Evolutionary conservation across 345 rosid species (phyloP), one percentile per base, ranked within the genome.

Genomic region (Brassica incana): DNA sequence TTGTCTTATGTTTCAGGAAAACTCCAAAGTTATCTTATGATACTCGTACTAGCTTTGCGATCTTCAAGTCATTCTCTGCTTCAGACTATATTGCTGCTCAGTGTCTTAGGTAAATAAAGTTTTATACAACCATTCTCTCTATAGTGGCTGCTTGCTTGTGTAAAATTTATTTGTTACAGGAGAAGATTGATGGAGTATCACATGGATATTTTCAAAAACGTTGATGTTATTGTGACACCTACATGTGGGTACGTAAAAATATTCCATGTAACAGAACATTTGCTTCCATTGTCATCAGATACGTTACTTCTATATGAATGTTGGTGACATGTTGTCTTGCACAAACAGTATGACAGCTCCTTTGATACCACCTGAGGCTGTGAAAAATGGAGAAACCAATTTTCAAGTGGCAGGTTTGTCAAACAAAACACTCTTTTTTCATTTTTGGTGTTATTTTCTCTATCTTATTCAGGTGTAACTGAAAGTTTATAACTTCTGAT

Each of bases 271-370:
- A 58, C 20, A 4, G 15, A 73, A 62, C 70, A 66, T 48, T 3
- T 75, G 27, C 54, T 77, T 50, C 40, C 40, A 6, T 2, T 70
- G 52, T 62, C 62, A 48, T 63, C 12, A 33, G 67, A 65, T 18
- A 52, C 62, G 9, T 32, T 3, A 45, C 59, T 60, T 36, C 1
- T 35, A 73, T 16, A 32, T 67, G 29, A 68, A 32, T 56, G 2
- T 29, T 18, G 9, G 30, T 58, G 66, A 48, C 12, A 27, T 69
- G 63, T 48, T 65, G 38, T 66, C 18, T 76, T 72, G 74, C 61
- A 60, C 52, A 73, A 69, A 78, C 89, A 93, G 97, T 74, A 91
- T 91, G 93, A 90, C 98, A 54, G 98, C 93, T 3, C 98, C 98
- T 32, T 52, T 84, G 67, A 93, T 93, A 80, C 97, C 92, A 20